Base-by-base conservation (phyloP, 1,139 yeast species). In the Taiozyma onychis region DNA sequence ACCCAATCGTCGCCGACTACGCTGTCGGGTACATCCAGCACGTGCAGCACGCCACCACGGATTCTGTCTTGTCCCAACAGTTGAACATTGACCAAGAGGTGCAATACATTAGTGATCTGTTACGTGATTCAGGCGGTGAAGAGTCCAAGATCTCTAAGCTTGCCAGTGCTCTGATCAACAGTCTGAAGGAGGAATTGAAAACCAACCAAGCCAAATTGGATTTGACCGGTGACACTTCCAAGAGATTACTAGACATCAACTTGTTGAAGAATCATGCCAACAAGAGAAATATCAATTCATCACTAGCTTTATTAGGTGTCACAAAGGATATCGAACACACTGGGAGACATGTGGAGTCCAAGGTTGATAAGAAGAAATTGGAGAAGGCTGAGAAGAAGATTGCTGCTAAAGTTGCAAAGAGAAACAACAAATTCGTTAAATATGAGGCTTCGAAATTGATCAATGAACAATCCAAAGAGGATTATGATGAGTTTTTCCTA, bases 381-480 rank as follows among this genome's bases (percentile, higher is more conserved):
- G 97, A 91, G 66, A 93, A 93, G 71, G 99, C 97, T 53, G 99
- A 93, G 73, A 81, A 91, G 64, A 93, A 93, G 75, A 91, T 93
- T 67, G 97, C 97, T 39, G 90, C 93, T 65, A 93, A 93, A 70
- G 91, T 91, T 58, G 97, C 97, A 45, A 91, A 93, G 74, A 83
- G 97, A 67, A 88, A 88, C 62, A 87, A 87, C 67, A 83, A 85
- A 65, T 88, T 88, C 63, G 96, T 89, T 61, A 58, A 76, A 60
- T 93, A 93, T 69, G 99, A 93, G 70, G 97, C 97, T 10, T 90
- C 97, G 41, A 89, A 85, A 68, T 77, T 93, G 58, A 77, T 93
- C 56, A 78, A 80, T 57, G 58, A 59, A 44, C 75, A 77, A 51
- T 65, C 67, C 16, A 80, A 77, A 32, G 87, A 84, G 44, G 93